Evolutionary conservation across 805 yeast species (phyloP), one percentile per base, ranked within the genome.

Genomic region (Grigorovia humatica): DNA sequence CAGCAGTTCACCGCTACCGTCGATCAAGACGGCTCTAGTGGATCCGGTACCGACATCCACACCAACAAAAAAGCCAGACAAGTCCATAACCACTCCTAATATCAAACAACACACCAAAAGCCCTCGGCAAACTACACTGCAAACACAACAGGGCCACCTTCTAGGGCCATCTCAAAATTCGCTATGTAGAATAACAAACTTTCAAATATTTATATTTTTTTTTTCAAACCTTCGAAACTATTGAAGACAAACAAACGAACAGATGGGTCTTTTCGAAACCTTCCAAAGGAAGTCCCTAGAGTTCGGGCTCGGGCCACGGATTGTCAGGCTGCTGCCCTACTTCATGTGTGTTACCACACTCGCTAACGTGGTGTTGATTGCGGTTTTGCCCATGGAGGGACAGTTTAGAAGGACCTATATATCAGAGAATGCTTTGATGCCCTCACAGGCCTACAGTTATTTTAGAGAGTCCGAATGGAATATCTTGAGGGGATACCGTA

Each of bases 11-110:
- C 98, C 98, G 44, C 77, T 73, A 60, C 81, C 78, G 66, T 90
- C 93, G 56, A 91, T 87, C 15, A 93, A 73, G 61, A 96, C 91
- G 5, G 98, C 98, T 57, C 99, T 76, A 6, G 96, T 97, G 1
- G 96, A 86, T 15, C 98, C 99, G 0, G 98, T 90, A n/a, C 99
- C 99, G 27, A 93, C 95, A 64, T 88, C 96, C 8, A 88, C 89
- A 50, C 96, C 96, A 51, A 88, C 78, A 62, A 81, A 87, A 66
- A 69, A 71, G n/a, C 30, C 35, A 32, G 38, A 32, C 15, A 32
- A 32, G 11, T 50, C 46, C 47, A 48, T 48, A 13, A n/a, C 19
- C 17, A 35, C 18, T 32, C 19, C 15, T n/a, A 44, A 12, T 13
- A 4, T 23, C 9, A 13, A 27, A 44, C 11, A 27, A 32, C 38